phyloP scores from a whole-genome alignment of 495 filamentous ascomycete genomes.

The Penicillium tannophilum region DNA sequence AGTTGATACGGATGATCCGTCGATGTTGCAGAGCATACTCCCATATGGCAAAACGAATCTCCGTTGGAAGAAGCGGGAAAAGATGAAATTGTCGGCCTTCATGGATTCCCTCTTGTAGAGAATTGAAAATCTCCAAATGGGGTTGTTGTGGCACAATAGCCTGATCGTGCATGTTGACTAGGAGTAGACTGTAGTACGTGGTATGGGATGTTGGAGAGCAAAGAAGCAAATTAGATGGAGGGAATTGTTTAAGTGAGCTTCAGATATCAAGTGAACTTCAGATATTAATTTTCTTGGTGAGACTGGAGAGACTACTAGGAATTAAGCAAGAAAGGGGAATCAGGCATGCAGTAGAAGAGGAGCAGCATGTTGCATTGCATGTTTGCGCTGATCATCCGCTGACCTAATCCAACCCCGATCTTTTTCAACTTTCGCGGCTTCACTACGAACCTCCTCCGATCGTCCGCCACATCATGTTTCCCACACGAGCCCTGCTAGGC shows the following conservation, averaged over 20 bases:
- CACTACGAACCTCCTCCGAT: neutral
- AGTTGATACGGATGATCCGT: neutral
- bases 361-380: neutral
- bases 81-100: neutral
- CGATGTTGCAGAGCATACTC: neutral
- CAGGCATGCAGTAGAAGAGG: neutral
- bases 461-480: slow-evolving; percentile 52
- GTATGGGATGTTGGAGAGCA: neutral
- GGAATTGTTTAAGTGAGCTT: too few relatives aligned
- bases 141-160: neutral
- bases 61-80: slow-evolving; percentile 1
- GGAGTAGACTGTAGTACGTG: neutral
- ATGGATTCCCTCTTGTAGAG: neutral
- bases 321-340: neutral
- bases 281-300: neutral
- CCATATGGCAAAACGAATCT: slow-evolving; percentile 6
- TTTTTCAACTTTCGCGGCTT: slow-evolving; percentile 26
- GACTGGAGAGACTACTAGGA: neutral
- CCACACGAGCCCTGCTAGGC: slow-evolving; percentile 59
- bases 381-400: neutral
- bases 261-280: too few relatives aligned
- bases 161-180: neutral
- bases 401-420: slow-evolving; percentile 8
- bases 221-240: neutral
- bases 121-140: slow-evolving; percentile 1